Evolutionary conservation across 2,329 filamentous ascomycete genomes (phyloP).

Genomic region (Albophoma yamanashiensis): DNA sequence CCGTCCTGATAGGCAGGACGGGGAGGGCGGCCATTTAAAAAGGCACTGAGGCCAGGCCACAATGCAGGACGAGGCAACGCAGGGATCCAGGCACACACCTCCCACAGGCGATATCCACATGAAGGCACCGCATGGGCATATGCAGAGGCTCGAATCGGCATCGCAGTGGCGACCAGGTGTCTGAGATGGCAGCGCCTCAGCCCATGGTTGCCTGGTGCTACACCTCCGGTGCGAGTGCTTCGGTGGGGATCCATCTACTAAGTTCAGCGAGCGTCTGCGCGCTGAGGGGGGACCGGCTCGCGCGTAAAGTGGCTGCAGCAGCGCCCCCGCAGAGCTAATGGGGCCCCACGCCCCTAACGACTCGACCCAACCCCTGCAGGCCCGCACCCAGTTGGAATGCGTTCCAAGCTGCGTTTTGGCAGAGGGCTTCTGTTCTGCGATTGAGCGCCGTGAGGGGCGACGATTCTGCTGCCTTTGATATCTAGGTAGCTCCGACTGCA

Average conservation of each 20-base stretch:
- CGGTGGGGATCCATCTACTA: neutral
- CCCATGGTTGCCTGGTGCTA: neutral
- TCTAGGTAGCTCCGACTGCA: neutral
- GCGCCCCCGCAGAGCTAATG: neutral
- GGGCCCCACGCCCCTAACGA: neutral
- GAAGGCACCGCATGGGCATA: neutral
- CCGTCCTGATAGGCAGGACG: neutral
- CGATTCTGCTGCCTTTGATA: neutral
- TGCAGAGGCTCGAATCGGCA: neutral
- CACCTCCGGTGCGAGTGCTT: neutral
- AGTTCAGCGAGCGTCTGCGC: neutral
- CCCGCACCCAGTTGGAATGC: neutral
- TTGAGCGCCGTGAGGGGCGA: neutral
- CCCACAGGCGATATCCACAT: neutral
- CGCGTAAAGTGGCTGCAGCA: slow-evolving; percentile 9
- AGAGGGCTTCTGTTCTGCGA: neutral
- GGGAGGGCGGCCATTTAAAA: neutral
- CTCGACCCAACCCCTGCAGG: slow-evolving; percentile 8
- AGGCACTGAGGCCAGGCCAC: neutral
- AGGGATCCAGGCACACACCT: neutral
- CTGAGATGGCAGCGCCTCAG: neutral
- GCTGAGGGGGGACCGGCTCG: neutral
- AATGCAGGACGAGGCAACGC: neutral
- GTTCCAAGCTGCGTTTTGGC: neutral
- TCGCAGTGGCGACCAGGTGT: neutral